A percentile compares a stretch with the other conserved stretches of the same genome.
Evolutionary conservation across 257 asterid genomes (phyloP).

Genomic region (Primulina tabacum): DNA sequence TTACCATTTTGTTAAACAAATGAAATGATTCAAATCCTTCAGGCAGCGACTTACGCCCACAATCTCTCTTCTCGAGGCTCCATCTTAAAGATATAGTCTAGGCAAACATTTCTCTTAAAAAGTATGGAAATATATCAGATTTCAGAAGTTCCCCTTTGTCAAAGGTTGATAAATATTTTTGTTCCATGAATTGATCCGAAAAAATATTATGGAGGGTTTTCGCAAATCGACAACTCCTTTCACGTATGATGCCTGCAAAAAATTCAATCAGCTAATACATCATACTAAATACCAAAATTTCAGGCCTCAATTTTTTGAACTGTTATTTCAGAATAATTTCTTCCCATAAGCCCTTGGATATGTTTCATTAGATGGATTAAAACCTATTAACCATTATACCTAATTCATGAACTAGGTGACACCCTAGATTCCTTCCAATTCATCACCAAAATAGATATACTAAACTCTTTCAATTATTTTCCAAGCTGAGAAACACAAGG

Average conservation of each 20-base stretch:
- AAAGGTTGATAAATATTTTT: not conserved
- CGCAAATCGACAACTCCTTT: not conserved
- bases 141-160: not conserved
- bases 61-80: not conserved
- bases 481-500: not conserved
- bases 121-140: not conserved
- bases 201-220: not conserved
- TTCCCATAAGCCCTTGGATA: too few species aligned
- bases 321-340: not conserved
- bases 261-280: not conserved
- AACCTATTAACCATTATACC: too few species aligned
- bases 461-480: too few species aligned
- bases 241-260: not conserved
- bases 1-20: not conserved
- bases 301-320: not conserved
- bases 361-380: too few species aligned
- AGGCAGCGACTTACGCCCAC: not conserved
- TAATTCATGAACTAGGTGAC: not conserved
- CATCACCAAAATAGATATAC: not conserved
- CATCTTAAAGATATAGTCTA: not conserved
- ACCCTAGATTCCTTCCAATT: not conserved
- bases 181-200: not conserved
- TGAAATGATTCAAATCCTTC: not conserved
- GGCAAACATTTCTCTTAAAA: not conserved
- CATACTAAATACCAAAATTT: too few species aligned